These are phyloP conservation scores for Sparassis latifolia DNA, from an alignment of 1,284 basidiomycete species.

Conservation along the genomic window DNA sequence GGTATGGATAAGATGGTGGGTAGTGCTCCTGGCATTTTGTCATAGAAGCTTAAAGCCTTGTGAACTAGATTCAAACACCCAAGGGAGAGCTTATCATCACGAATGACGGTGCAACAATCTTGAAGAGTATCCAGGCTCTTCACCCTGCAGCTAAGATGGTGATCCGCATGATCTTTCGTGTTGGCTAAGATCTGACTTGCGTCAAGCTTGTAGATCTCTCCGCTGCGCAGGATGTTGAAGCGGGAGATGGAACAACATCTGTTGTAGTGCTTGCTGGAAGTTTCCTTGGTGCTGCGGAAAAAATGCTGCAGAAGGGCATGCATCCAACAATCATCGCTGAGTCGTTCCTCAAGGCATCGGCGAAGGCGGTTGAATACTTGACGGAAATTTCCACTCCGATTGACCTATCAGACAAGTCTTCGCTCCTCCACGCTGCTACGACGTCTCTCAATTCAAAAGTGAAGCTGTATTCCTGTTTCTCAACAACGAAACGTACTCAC, in stretches of 20 bases:
- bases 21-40: slow-evolving; percentile 2
- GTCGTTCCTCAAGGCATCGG: slow-evolving; percentile 88
- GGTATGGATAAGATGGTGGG: slow-evolving; percentile 99
- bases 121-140: slow-evolving; percentile 95
- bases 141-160: slow-evolving; percentile 99
- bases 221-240: slow-evolving; percentile 97
- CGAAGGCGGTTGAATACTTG: slow-evolving; percentile 92
- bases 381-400: slow-evolving; percentile 92
- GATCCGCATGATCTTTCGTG: slow-evolving; percentile 10
- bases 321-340: slow-evolving; percentile 98
- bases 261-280: slow-evolving; percentile 97
- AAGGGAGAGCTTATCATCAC: slow-evolving; percentile 98
- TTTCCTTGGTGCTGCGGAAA: slow-evolving; percentile 91
- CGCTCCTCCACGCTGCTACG: slow-evolving; percentile 86
- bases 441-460: slow-evolving; percentile 97
- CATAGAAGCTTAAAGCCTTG: slow-evolving; percentile 5
- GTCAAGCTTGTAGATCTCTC: slow-evolving; percentile 91
- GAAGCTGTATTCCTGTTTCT: not conserved
- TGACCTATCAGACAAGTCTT: slow-evolving; percentile 85
- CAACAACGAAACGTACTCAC: not conserved
- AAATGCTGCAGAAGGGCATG: slow-evolving; percentile 94
- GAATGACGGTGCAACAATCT: slow-evolving; percentile 97
- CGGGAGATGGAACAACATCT: slow-evolving; percentile 98
- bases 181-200: not conserved
- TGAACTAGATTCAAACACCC: slow-evolving; percentile 86